Conservation (phyloP, 1,139 yeast species). For the Pneumocystis murina region DNA sequence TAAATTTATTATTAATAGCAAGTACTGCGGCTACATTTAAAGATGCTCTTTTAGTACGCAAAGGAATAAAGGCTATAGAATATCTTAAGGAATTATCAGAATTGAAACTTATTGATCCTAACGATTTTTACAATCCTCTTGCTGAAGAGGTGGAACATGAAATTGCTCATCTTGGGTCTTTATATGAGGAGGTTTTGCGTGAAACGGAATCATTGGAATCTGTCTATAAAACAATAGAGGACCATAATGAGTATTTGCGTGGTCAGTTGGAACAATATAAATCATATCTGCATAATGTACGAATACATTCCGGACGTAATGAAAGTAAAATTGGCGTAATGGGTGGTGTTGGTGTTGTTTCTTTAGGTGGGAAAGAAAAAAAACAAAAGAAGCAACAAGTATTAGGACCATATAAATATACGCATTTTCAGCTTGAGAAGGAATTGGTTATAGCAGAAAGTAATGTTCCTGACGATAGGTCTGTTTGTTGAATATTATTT, state of each 20-base stretch:
- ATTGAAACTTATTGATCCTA: conserved; percentile 15
- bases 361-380: conserved; percentile 16
- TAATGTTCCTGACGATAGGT: conserved; percentile 20
- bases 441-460: conserved; percentile 24
- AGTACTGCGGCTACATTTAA: conserved; percentile 23
- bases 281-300: conserved; percentile 26
- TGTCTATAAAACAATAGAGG: conserved; percentile 24
- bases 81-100: conserved; percentile 23
- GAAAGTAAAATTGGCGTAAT: conserved; percentile 12
- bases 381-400: conserved; percentile 17
- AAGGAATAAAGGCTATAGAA: conserved; percentile 27
- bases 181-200: conserved; percentile 23
- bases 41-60: conserved; percentile 23
- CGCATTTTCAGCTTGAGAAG: conserved; percentile 21
- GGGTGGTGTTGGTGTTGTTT: conserved; percentile 16
- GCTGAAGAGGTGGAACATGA: conserved; percentile 26
- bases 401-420: conserved; percentile 22
- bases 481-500: not conserved
- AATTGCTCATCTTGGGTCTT: conserved; percentile 26
- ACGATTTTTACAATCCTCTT: conserved; percentile 22
- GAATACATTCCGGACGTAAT: conserved; percentile 25
- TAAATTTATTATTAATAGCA: conserved; percentile 23
- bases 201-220: conserved; percentile 25
- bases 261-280: conserved; percentile 27
- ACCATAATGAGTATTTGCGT: conserved; percentile 26